These are phyloP conservation scores for Trichomonascaceae sp. DNA, from an alignment of 1,139 yeast genomes.

Conservation along the genomic window DNA sequence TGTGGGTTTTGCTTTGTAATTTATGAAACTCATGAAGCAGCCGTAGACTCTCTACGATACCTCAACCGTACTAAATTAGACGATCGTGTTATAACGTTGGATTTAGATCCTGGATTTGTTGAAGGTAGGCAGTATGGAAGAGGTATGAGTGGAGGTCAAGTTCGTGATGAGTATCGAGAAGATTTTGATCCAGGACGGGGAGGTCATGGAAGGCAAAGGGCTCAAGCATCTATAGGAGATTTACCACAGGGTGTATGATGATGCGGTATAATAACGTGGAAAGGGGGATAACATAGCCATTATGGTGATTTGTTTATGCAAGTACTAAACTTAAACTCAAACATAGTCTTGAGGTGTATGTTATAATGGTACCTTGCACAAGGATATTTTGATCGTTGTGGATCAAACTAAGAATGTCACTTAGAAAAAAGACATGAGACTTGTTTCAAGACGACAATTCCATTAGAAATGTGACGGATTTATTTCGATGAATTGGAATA, in stretches of 20 bases:
- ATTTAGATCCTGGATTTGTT: conserved; percentile 87
- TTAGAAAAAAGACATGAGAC: too few relatives aligned
- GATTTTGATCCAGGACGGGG: conserved; percentile 56
- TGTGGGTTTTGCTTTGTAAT: conserved; percentile 94
- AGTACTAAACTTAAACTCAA: too few relatives aligned
- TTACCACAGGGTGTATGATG: not conserved
- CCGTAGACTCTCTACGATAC: conserved; percentile 75
- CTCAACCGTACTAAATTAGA: conserved; percentile 76
- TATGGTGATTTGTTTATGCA: too few relatives aligned
- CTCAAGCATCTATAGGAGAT: conserved; percentile 14
- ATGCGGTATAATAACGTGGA: too few relatives aligned
- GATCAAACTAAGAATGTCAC: too few relatives aligned
- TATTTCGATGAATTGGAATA: too few relatives aligned
- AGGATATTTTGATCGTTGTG: too few relatives aligned
- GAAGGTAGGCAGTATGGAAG: conserved; percentile 96
- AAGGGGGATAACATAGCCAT: not conserved
- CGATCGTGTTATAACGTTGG: conserved; percentile 72
- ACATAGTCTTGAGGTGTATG: too few relatives aligned
- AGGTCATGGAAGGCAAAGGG: conserved; percentile 40
- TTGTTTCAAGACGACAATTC: too few relatives aligned
- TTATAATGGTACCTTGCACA: too few relatives aligned
- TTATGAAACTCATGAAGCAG: conserved; percentile 59
- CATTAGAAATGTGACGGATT: too few relatives aligned
- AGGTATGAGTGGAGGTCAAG: conserved; percentile 87
- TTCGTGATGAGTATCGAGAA: conserved; percentile 50